phyloP scores from a whole-genome alignment of 768 basidiomycete genomes.

The Mycena crocata region DNA sequence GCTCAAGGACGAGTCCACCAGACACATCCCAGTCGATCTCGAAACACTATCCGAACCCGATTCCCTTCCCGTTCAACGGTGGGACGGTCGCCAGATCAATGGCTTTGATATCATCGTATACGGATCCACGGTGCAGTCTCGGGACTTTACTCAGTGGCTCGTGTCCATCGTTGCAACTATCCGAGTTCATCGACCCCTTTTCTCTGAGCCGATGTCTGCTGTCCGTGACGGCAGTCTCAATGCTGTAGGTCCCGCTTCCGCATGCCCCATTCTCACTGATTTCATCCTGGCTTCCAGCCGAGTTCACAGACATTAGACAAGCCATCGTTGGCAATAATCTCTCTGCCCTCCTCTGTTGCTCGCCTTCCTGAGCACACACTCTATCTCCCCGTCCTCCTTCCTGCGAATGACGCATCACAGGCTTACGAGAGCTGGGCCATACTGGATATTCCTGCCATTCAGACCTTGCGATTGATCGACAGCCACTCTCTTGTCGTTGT shows the following conservation, averaged over 20 bases:
- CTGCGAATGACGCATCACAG: constrained; percentile 43
- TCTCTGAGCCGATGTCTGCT: neutral
- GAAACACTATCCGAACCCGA: neutral
- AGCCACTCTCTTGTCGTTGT: constrained; percentile 52
- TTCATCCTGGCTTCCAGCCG: constrained; percentile 51
- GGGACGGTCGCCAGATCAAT: constrained; percentile 14
- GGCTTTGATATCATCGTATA: constrained; percentile 77
- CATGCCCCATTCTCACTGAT: constrained; percentile 50
- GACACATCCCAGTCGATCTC: constrained; percentile 3
- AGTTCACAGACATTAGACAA: constrained; percentile 50
- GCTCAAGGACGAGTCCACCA: constrained; percentile 28
- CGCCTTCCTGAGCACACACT: constrained; percentile 52
- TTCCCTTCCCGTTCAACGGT: constrained; percentile 16
- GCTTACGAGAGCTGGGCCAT: constrained; percentile 58
- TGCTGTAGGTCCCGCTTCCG: constrained; percentile 38
- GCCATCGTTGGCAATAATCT: constrained; percentile 77
- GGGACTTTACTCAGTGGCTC: constrained; percentile 70
- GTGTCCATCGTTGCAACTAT: constrained; percentile 58
- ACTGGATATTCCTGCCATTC: constrained; percentile 54
- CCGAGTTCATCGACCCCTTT: neutral
- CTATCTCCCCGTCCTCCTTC: constrained; percentile 71
- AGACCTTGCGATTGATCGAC: constrained; percentile 52
- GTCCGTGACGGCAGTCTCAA: neutral
- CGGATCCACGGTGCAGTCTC: constrained; percentile 69
- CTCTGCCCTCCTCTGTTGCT: constrained; percentile 63